Conservation (phyloP, 202 grass and related monocot species). For the Bolboschoenoplectus hybrid region DNA sequence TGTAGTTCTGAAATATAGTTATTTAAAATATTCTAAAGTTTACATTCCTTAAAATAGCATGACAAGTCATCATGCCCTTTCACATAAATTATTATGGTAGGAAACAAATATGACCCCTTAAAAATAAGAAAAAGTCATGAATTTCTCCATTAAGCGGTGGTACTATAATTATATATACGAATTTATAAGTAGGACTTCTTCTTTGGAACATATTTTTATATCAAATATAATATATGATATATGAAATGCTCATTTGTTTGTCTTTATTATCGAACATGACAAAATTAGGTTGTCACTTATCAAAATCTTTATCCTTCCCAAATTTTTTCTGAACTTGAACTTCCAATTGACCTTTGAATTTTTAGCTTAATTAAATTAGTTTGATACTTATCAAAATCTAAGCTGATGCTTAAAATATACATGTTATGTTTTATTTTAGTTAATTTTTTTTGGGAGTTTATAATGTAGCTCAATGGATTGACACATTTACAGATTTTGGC, state of each 20-base stretch:
- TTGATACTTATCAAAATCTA: too few relatives aligned
- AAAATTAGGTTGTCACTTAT: neutral
- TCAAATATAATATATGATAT: neutral
- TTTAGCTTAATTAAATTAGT: neutral
- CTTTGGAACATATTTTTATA: neutral
- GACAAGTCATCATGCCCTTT: neutral
- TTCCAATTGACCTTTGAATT: neutral
- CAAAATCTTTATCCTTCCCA: neutral
- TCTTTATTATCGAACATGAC: neutral
- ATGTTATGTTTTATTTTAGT: too few relatives aligned
- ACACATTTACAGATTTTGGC: neutral
- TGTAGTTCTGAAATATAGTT: neutral
- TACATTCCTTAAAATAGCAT: neutral
- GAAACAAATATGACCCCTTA: neutral
- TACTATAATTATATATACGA: neutral
- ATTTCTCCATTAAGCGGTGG: neutral
- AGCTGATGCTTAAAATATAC: too few relatives aligned
- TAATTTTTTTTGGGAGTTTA: too few relatives aligned
- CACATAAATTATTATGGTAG: neutral
- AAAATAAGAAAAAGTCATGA: neutral
- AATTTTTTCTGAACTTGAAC: neutral
- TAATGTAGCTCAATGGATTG: too few relatives aligned
- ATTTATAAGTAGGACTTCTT: neutral
- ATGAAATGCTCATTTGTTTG: neutral
- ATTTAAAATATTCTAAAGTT: neutral